A percentile compares a stretch with the other conserved stretches of the same genome.
Evolutionary conservation across 1,284 basidiomycete genomes (phyloP).

Genomic region (Cryptococcus jaspeensis): DNA sequence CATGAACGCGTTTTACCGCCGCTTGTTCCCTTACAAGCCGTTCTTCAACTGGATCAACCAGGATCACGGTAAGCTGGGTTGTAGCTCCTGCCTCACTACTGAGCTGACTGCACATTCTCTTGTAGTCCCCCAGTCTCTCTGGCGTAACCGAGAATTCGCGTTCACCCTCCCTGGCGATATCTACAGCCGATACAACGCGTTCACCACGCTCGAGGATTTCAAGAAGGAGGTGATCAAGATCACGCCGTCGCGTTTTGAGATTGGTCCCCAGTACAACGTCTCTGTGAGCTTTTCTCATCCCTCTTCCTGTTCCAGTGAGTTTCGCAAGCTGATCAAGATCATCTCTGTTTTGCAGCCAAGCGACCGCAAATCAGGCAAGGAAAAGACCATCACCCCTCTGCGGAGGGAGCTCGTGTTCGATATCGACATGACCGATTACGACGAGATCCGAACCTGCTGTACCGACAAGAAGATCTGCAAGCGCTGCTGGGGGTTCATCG

Average conservation of each 20-base stretch:
- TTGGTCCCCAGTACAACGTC: constrained; percentile 89
- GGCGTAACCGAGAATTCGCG: constrained; percentile 94
- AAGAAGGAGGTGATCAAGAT: constrained; percentile 82
- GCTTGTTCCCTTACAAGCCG: constrained; percentile 91
- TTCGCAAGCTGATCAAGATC: neutral
- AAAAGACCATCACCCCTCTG: constrained; percentile 71
- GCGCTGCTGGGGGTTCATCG: constrained; percentile 93
- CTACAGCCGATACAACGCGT: constrained; percentile 94
- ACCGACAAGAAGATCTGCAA: constrained; percentile 86
- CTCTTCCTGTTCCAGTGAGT: neutral
- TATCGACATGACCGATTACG: constrained; percentile 99
- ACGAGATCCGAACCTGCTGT: constrained; percentile 93
- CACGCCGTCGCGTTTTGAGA: constrained; percentile 91
- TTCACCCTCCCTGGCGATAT: constrained; percentile 89
- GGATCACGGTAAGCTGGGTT: constrained; percentile 58
- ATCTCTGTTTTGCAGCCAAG: constrained; percentile 76
- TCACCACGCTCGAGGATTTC: constrained; percentile 78
- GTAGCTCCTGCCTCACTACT: neutral
- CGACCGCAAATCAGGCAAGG: constrained; percentile 82
- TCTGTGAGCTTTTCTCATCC: constrained; percentile 60
- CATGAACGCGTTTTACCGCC: constrained; percentile 87
- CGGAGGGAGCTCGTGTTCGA: constrained; percentile 96
- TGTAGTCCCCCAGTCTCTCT: constrained; percentile 61
- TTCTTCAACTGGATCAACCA: constrained; percentile 96
- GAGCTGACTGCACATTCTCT: neutral